phyloP scores from a whole-genome alignment of 2,329 filamentous ascomycete genomes.

The Ceratocystis alfenasii region DNA sequence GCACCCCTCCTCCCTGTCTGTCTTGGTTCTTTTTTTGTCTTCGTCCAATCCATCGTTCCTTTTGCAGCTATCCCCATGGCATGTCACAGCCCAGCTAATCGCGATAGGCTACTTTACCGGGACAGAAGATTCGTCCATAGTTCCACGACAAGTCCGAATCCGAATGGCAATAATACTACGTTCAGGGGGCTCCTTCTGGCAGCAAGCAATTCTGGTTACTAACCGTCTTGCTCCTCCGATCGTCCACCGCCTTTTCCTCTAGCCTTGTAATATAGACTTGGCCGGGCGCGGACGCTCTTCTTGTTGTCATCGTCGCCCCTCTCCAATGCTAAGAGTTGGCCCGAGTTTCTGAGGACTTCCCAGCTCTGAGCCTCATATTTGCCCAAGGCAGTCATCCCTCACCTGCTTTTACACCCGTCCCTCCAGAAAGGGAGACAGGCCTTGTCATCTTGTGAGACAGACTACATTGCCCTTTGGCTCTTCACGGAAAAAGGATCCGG shows the following conservation, averaged over 20 bases:
- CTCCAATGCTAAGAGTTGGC: neutral
- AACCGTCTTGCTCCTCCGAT: no score
- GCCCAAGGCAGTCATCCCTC: neutral
- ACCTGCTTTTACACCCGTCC: neutral
- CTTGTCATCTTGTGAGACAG: neutral
- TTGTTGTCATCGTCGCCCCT: neutral
- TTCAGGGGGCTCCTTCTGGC: no score
- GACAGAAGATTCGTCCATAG: neutral
- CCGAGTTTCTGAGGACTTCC: neutral
- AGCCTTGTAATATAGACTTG: neutral
- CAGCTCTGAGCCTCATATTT: neutral
- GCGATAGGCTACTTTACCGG: neutral
- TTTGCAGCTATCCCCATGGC: neutral
- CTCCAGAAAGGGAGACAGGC: neutral
- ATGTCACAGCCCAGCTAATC: neutral
- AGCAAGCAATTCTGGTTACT: no score
- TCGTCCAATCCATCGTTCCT: neutral
- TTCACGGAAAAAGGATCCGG: neutral
- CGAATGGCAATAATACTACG: neutral
- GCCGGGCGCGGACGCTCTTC: neutral
- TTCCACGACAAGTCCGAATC: neutral
- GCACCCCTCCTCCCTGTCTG: neutral
- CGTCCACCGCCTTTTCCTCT: no score
- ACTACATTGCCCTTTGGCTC: neutral
- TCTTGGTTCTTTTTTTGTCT: constrained; percentile 3